Conservation (phyloP, 129 eudicot species). For the Logfia minima region DNA sequence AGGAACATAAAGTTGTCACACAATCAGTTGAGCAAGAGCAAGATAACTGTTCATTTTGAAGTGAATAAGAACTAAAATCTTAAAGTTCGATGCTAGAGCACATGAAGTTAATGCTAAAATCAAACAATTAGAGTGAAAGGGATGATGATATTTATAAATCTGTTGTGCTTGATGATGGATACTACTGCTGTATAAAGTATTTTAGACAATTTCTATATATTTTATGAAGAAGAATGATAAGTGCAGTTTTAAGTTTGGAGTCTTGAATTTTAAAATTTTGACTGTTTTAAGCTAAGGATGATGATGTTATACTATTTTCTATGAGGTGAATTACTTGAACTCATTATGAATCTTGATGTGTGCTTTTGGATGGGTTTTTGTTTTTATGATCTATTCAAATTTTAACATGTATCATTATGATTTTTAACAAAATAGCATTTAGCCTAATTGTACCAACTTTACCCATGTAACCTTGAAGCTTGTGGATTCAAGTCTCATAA, state of each 20-base stretch:
- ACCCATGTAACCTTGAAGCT: not conserved
- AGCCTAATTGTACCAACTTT: not conserved
- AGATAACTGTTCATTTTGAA: not conserved
- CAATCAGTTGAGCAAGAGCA: not conserved
- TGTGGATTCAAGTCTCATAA: not conserved
- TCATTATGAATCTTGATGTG: conserved; percentile 14
- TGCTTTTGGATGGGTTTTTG: not conserved
- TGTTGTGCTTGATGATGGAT: conserved; percentile 1
- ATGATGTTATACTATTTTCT: not conserved
- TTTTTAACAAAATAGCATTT: not conserved
- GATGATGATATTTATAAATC: not conserved
- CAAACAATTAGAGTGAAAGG: not conserved
- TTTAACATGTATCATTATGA: not conserved
- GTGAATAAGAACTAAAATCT: not conserved
- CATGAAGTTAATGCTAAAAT: not conserved
- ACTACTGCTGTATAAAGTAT: not conserved
- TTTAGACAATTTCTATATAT: not conserved
- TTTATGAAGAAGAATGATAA: not conserved
- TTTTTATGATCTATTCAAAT: not conserved
- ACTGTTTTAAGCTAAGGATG: not conserved
- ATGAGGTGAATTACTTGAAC: conserved; percentile 16
- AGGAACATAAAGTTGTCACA: conserved; percentile 12
- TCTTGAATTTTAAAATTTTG: not conserved
- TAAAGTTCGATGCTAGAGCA: not conserved
- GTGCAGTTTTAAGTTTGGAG: too few species aligned